These are phyloP conservation scores for Debaryomyces prosopidis DNA, from an alignment of 805 yeast genomes.

Conservation along the genomic window DNA sequence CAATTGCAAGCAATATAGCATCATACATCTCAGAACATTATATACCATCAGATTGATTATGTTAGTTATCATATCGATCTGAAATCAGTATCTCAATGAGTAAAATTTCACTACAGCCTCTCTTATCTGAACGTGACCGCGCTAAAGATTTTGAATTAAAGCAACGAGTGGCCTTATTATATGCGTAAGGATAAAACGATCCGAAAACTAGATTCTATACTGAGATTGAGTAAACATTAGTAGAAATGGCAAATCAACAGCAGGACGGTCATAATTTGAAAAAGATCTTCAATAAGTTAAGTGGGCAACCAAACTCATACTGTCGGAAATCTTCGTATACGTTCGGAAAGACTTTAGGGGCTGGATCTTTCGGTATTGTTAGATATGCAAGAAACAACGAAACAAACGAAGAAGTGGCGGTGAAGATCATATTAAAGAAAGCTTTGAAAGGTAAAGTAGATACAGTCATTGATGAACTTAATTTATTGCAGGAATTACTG, in stretches of 20 bases:
- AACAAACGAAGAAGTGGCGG: slow-evolving; percentile 73
- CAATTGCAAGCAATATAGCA: too few relatives aligned
- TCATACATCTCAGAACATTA: neutral
- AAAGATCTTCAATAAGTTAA: slow-evolving; percentile 51
- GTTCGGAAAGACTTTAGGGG: slow-evolving; percentile 85
- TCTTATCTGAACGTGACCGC: neutral
- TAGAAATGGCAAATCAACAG: neutral
- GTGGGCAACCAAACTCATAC: slow-evolving; percentile 75
- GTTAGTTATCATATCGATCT: too few relatives aligned
- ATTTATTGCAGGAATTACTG: slow-evolving; percentile 61
- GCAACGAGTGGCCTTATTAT: neutral
- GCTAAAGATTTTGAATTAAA: neutral
- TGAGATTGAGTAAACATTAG: too few relatives aligned
- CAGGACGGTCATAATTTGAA: slow-evolving; percentile 24
- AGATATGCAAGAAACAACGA: slow-evolving; percentile 61
- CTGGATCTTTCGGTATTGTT: slow-evolving; percentile 94
- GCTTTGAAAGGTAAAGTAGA: slow-evolving; percentile 78
- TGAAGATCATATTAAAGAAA: slow-evolving; percentile 85
- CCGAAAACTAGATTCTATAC: too few relatives aligned
- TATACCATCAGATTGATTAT: neutral
- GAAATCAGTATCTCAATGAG: too few relatives aligned
- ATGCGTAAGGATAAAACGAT: too few relatives aligned
- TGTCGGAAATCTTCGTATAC: slow-evolving; percentile 66
- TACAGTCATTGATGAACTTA: slow-evolving; percentile 76
- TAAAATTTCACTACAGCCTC: too few relatives aligned